Percentiles rank a stretch among this genome's conserved stretches.
These are phyloP conservation scores for Thalia dealbata DNA, from an alignment of 176 grass and related monocot species.

Conservation along the genomic window DNA sequence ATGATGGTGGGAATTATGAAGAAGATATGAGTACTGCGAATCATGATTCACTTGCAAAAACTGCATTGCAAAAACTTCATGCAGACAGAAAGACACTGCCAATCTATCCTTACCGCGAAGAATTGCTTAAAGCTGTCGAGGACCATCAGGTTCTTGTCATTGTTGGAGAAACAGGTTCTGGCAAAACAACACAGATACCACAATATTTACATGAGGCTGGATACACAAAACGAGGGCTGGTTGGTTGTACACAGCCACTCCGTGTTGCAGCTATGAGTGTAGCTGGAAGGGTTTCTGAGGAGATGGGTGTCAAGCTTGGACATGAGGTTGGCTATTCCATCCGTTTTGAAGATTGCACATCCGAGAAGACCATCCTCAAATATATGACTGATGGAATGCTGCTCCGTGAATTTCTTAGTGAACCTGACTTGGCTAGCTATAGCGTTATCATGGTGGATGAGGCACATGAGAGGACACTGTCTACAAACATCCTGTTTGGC, in stretches of 20 bases:
- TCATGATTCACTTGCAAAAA: constrained; percentile 39
- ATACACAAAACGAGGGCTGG: constrained; percentile 66
- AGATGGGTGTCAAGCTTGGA: constrained; percentile 90
- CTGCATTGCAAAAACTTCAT: constrained; percentile 64
- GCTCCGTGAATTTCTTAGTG: constrained; percentile 89
- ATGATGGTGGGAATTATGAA: constrained; percentile 74
- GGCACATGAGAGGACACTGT: constrained; percentile 87
- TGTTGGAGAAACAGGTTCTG: constrained; percentile 95
- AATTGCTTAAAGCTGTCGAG: constrained; percentile 65
- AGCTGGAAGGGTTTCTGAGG: constrained; percentile 76
- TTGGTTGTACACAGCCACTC: constrained; percentile 83
- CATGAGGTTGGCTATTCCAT: constrained; percentile 99
- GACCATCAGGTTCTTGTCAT: constrained; percentile 90
- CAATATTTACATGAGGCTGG: constrained; percentile 97
- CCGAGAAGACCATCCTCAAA: constrained; percentile 88
- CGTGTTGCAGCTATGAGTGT: constrained; percentile 98
- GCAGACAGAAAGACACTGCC: constrained; percentile 87
- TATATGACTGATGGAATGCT: constrained; percentile 99
- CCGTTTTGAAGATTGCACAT: constrained; percentile 97
- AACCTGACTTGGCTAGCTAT: constrained; percentile 71
- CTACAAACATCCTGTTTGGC: constrained; percentile 94
- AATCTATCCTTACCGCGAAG: constrained; percentile 75
- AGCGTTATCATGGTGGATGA: constrained; percentile 97
- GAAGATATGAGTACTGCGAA: constrained; percentile 39
- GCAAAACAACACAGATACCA: constrained; percentile 95